Base-by-base conservation (phyloP, 1,284 basidiomycete genomes). In the Fomitopsis betulina region DNA sequence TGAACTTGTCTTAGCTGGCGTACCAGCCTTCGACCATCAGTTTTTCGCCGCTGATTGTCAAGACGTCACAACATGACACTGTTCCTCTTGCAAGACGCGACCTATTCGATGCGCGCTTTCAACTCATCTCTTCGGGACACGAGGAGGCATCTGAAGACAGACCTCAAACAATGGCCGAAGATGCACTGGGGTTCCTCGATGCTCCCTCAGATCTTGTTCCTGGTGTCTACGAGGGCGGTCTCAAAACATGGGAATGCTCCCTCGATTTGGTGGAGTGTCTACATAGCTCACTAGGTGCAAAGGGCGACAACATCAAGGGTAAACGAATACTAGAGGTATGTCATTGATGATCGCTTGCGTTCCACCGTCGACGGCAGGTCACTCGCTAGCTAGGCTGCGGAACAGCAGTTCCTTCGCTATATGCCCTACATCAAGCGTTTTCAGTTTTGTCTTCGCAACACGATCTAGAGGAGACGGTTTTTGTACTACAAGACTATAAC, bases 191-290 rank as follows among this genome's bases (percentile, higher is more conserved):
- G 13, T 93, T 89, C 60, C 75, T 94, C 21, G 88, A 94, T 62
- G 84, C 89, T 0, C 87, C 91, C 0, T 94, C 93, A 0, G 96
- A 98, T 73, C 82, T 99, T 12, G 84, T 98, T 10, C 93, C 95
- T 1, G 89, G 94, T 0, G 81, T 95, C 0, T 98, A 99, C 68
- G 96, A 98, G 74, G 96, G 96, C 15, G 96, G 96, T 0, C 72
- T 99, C 57, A 98, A 98, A 74, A 98, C 95, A 2, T 99, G 96
- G 96, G 96, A 99, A 72, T 97, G 94, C 62, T 91, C 93, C 37
- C 73, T 96, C 15, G 96, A 98, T 72, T 79, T 99, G 0, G 91
- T 90, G 0, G 79, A 78, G 45, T 85, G 82, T 64, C 73, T 85
- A 32, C 73, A 77, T 65, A 61, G 71, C 30, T 63, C 77, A 56